Evolutionary conservation across 2,329 filamentous ascomycete species (phyloP), one percentile per base, ranked within the genome.

Genomic region (Sordariomycetes sp.): DNA sequence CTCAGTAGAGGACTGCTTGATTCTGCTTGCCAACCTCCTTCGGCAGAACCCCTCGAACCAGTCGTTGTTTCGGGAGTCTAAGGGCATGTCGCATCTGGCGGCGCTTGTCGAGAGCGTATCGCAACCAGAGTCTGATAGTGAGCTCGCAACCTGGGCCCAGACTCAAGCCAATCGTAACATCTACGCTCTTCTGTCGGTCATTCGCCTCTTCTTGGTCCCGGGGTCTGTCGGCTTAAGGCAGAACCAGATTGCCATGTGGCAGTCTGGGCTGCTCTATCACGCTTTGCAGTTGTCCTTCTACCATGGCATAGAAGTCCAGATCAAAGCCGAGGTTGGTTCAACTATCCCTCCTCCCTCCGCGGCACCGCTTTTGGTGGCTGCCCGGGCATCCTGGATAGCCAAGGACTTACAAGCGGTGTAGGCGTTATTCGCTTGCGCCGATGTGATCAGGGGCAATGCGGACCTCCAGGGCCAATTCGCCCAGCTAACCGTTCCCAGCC

Each of bases 31-130:
- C 50, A 97, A 97, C 68, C 80, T 99, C 13, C 75, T 99, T 32
- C 83, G 87, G 36, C 80, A 90, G 64, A 97, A 97, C 67, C 76
- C 85, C 1, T 94, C 91, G 2, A 99, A 99, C 65, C 94, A 99
- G 69, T 89, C 90, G 12, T 84, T 92, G 58, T 97, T 99, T 69
- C 82, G 92, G 58, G 94, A 99, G 68, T 92, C 89, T 52, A 90
- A 90, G 1, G 91, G 86, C 65, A 83, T 95, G 15, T 78, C 80
- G 24, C 85, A 84, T 62, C 75, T 96, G 53, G 79, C 85, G 17
- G 79, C 79, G 42, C 75, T 97, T 36, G 75, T 96, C 22, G 77
- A 80, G 60, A 72, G 78, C 62, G 75, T 78, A 58, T 72, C 76
- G 58, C 76, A 77, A 45, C 72, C 77, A 20, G 76, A 77, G 25